Evolutionary conservation across 78 protist genomes (phyloP).

Genomic region (Dictyostelium citrinum): DNA sequence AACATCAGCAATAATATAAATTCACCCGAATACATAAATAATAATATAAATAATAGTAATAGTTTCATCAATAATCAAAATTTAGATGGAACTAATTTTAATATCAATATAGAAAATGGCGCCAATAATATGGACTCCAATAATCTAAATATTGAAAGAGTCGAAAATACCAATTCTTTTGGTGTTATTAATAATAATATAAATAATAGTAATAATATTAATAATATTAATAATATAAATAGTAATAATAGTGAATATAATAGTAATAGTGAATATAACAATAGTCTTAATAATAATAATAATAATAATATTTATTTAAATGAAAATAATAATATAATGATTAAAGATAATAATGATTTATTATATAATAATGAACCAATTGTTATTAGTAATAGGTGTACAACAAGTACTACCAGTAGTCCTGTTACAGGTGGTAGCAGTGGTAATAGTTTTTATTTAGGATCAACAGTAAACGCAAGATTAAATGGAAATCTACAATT

Average conservation of each 20-base stretch:
- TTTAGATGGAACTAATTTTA: neutral
- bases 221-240: neutral
- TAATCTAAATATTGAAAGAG: neutral
- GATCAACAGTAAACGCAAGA: neutral
- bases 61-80: neutral
- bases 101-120: slow-evolving; percentile 2
- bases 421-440: neutral
- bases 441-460: neutral
- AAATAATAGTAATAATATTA: neutral
- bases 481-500: slow-evolving; percentile 35
- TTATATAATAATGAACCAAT: slow-evolving; percentile 5
- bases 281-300: neutral
- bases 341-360: neutral
- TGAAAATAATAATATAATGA: neutral
- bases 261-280: neutral
- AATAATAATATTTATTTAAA: neutral
- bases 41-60: neutral
- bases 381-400: slow-evolving; percentile 5
- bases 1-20: neutral
- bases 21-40: neutral
- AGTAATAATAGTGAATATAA: neutral
- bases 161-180: neutral
- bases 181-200: neutral
- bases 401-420: neutral
- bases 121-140: neutral